These are phyloP conservation scores for Bothriochloa decipiens DNA, from an alignment of 176 grass and related monocot species.

Conservation along the genomic window DNA sequence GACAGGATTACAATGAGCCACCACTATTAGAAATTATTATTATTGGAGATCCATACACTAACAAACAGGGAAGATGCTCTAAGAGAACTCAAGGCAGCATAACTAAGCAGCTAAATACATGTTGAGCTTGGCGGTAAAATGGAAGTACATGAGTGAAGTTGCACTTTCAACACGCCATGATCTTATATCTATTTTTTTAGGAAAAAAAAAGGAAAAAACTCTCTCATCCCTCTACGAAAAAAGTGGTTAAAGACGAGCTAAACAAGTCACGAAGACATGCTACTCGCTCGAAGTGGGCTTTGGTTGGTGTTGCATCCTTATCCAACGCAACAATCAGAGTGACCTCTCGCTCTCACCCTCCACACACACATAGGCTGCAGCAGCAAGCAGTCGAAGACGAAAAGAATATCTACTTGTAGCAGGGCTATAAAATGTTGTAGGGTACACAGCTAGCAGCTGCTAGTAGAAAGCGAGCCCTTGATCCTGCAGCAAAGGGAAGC, in stretches of 20 bases:
- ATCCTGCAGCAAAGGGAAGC: slow-evolving; percentile 42
- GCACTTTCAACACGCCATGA: slow-evolving; percentile 9
- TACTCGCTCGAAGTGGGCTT: slow-evolving; percentile 36
- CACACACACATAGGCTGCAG: neutral
- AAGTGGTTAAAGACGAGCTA: slow-evolving; percentile 26
- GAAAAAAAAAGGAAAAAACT: neutral
- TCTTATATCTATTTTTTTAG: neutral
- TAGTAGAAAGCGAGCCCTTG: slow-evolving; percentile 51
- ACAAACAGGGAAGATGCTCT: neutral
- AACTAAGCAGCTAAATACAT: neutral
- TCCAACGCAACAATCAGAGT: slow-evolving; percentile 41
- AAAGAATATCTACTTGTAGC: slow-evolving; percentile 28
- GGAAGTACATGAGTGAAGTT: neutral
- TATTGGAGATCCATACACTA: neutral
- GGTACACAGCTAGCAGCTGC: neutral
- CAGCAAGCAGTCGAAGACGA: slow-evolving; percentile 4
- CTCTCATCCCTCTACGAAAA: neutral
- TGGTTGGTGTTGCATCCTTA: slow-evolving; percentile 57
- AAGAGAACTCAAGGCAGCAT: neutral
- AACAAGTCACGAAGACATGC: slow-evolving; percentile 24
- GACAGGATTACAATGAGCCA: no score
- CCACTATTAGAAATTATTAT: neutral
- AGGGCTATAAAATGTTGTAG: neutral
- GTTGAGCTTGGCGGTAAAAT: neutral
- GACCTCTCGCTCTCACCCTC: slow-evolving; percentile 38